Conservation (phyloP, 345 rosid genomes). For the Capsella bursapastoris region DNA sequence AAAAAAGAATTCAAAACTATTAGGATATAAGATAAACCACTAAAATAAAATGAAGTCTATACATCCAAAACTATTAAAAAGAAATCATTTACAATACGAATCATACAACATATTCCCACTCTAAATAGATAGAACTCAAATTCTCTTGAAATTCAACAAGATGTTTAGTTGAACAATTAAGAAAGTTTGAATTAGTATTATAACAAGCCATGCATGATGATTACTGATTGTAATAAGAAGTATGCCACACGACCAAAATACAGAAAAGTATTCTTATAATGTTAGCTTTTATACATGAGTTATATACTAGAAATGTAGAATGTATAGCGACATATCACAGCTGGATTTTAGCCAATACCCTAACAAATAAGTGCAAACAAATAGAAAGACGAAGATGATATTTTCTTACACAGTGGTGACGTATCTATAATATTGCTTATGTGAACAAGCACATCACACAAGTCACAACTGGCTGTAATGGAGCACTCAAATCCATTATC, state of each 20-base stretch:
- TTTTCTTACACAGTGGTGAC: slow-evolving; percentile 27
- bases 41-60: no score
- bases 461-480: slow-evolving; percentile 22
- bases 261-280: background rate
- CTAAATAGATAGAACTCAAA: no score
- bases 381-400: slow-evolving; percentile 1
- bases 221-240: no score
- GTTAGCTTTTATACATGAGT: background rate
- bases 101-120: no score
- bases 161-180: no score
- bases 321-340: background rate
- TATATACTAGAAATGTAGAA: slow-evolving; percentile 5
- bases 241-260: background rate
- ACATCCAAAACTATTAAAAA: no score
- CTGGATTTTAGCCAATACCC: background rate
- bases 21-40: no score
- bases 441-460: slow-evolving; percentile 6
- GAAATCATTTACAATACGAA: no score
- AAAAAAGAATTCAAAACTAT: no score
- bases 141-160: no score
- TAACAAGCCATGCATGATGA: background rate
- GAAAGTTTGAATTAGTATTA: no score
- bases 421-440: slow-evolving; percentile 13
- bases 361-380: background rate
- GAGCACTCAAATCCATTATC: slow-evolving; percentile 29